A percentile compares a stretch with the other conserved stretches of the same genome.
Conservation (phyloP, 192 early-diverging fungal genomes). For the Mortierella antarctica region DNA sequence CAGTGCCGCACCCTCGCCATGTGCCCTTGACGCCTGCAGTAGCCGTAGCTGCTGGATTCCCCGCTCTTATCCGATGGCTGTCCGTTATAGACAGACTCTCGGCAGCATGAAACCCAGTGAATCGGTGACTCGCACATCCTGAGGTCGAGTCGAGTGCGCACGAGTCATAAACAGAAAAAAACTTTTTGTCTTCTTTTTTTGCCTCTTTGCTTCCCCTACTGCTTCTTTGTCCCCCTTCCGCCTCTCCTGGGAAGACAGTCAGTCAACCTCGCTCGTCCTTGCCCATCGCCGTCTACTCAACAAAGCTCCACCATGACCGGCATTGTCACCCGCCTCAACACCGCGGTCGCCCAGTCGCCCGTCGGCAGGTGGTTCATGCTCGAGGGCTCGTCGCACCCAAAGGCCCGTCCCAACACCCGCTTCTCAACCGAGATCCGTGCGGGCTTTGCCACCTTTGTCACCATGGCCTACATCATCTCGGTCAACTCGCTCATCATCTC, state of each 20-base stretch:
- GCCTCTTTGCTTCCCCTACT: background rate
- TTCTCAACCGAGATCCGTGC: slow-evolving; percentile 75
- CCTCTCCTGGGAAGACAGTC: background rate
- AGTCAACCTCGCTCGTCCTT: background rate
- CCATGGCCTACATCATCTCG: slow-evolving; percentile 80
- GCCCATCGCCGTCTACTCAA: background rate
- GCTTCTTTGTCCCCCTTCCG: background rate
- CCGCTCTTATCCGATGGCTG: too few relatives aligned
- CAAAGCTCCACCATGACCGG: slow-evolving; percentile 40
- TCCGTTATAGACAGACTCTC: too few relatives aligned
- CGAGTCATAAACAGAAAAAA: background rate
- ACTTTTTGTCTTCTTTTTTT: slow-evolving; percentile 3
- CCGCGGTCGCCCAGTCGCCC: slow-evolving; percentile 61
- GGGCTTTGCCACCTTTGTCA: slow-evolving; percentile 73
- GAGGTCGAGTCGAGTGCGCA: too few relatives aligned
- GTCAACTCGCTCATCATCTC: slow-evolving; percentile 81
- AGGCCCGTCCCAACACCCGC: slow-evolving; percentile 66
- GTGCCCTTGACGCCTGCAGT: background rate
- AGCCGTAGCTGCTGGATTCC: too few relatives aligned
- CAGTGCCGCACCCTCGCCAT: too few relatives aligned
- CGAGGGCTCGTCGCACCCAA: slow-evolving; percentile 70
- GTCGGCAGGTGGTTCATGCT: slow-evolving; percentile 78
- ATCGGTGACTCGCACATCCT: too few relatives aligned
- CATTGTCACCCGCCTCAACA: slow-evolving; percentile 66
- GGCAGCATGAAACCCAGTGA: too few relatives aligned